phyloP scores from a whole-genome alignment of 2,329 filamentous ascomycete genomes.

The Fusarium torreyae region DNA sequence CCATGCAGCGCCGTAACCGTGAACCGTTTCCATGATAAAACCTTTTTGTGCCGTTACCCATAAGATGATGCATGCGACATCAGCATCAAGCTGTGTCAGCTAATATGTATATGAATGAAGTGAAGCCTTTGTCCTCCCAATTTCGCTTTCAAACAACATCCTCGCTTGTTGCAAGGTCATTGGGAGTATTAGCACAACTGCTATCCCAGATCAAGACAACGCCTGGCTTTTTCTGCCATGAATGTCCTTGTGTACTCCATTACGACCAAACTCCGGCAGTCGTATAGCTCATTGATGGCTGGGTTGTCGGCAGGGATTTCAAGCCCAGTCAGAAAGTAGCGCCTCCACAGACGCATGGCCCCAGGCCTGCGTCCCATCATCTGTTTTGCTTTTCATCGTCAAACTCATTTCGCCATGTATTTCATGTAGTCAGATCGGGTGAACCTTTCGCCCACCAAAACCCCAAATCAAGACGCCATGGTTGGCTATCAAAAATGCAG shows the following conservation, averaged over 20 bases:
- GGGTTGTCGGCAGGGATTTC: conserved; percentile 43
- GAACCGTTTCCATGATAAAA: conserved; percentile 39
- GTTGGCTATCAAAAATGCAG: conserved; percentile 3
- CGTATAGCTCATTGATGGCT: conserved; percentile 36
- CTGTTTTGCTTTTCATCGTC: conserved; percentile 33
- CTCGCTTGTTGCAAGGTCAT: conserved; percentile 19
- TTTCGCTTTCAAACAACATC: conserved; percentile 22
- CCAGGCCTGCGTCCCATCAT: conserved; percentile 34
- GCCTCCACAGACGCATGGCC: conserved; percentile 40
- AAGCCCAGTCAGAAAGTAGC: conserved; percentile 50
- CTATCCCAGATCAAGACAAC: conserved; percentile 21
- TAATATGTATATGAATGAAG: conserved; percentile 48
- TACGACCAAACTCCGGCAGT: conserved; percentile 27
- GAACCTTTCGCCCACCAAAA: conserved; percentile 13
- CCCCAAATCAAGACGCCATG: conserved; percentile 8
- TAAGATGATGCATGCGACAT: conserved; percentile 46
- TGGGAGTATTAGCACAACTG: conserved; percentile 37
- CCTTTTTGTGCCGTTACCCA: conserved; percentile 50
- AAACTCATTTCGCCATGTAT: conserved; percentile 31
- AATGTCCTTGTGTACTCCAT: conserved; percentile 34
- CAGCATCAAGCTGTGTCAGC: conserved; percentile 48
- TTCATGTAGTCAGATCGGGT: conserved; percentile 29
- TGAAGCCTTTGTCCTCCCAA: conserved; percentile 37
- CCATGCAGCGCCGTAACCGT: conserved; percentile 41
- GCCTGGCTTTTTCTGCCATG: conserved; percentile 32